These are phyloP conservation scores for Phytophthora pistaciae DNA, from an alignment of 352 stramenopile genomes.

Conservation along the genomic window DNA sequence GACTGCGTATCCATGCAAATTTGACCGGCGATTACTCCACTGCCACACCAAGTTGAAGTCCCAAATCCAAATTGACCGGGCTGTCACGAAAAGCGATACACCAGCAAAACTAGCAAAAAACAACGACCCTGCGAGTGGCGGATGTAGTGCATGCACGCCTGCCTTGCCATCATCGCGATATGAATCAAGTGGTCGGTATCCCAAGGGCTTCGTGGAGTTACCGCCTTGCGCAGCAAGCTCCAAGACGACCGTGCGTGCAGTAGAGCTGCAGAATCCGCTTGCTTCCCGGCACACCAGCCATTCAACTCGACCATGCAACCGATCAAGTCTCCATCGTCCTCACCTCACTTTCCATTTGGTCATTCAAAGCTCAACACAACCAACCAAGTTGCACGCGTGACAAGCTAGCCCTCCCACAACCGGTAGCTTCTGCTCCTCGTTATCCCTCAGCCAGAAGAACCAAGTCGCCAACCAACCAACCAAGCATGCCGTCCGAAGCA, in stretches of 20 bases:
- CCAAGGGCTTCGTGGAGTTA: neutral
- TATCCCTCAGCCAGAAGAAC: slow-evolving; percentile 1
- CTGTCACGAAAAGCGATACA: neutral
- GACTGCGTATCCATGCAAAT: too few relatives aligned
- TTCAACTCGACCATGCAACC: neutral
- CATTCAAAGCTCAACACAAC: slow-evolving; percentile 1
- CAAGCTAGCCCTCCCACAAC: neutral
- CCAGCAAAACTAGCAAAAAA: neutral
- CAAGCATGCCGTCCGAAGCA: too few relatives aligned
- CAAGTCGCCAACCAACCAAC: slow-evolving; percentile 1
- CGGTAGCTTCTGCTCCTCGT: neutral
- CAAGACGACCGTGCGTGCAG: neutral
- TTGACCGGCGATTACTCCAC: too few relatives aligned
- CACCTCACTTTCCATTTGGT: slow-evolving; percentile 16
- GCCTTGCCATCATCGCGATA: neutral
- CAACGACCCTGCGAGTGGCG: neutral
- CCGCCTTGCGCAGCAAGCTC: neutral
- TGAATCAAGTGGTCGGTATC: neutral
- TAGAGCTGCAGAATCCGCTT: neutral
- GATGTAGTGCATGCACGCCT: neutral
- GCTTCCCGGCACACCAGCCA: neutral
- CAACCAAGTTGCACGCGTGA: neutral
- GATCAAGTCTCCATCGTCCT: neutral
- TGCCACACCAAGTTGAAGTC: too few relatives aligned
- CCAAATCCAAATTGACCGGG: too few relatives aligned